These are phyloP conservation scores for Trametes sanguinea DNA, from an alignment of 768 basidiomycete genomes.

Conservation along the genomic window DNA sequence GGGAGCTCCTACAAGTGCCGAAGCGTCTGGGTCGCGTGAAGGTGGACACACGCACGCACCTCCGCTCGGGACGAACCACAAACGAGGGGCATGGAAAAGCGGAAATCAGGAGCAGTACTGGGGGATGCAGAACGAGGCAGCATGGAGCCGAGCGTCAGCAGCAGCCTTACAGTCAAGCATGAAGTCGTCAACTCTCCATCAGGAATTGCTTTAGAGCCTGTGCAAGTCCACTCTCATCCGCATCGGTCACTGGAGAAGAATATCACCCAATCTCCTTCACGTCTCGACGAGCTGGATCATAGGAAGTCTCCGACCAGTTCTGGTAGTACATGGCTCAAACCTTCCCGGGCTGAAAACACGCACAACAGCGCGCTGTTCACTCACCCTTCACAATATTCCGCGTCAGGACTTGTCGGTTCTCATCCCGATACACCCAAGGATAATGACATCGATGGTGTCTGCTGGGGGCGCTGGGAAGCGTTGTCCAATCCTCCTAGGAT, in stretches of 20 bases:
- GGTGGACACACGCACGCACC: neutral
- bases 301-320: no score
- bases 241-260: no score
- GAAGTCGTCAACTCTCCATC: neutral
- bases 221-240: no score
- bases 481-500: neutral
- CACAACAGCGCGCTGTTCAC: no score
- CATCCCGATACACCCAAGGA: neutral
- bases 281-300: no score
- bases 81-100: neutral
- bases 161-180: neutral
- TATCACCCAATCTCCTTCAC: no score
- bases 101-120: neutral
- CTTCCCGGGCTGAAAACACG: no score
- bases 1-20: neutral
- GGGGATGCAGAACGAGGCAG: neutral
- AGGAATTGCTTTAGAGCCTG: no score
- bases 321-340: no score
- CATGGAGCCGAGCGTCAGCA: neutral
- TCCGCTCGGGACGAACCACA: neutral
- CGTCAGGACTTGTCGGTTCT: no score
- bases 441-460: neutral
- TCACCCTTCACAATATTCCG: no score
- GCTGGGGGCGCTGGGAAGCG: slow-evolving; percentile 1
- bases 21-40: neutral